Evolutionary conservation across 805 yeast genomes (phyloP).

Genomic region (Nakazawaea ishiwadae): DNA sequence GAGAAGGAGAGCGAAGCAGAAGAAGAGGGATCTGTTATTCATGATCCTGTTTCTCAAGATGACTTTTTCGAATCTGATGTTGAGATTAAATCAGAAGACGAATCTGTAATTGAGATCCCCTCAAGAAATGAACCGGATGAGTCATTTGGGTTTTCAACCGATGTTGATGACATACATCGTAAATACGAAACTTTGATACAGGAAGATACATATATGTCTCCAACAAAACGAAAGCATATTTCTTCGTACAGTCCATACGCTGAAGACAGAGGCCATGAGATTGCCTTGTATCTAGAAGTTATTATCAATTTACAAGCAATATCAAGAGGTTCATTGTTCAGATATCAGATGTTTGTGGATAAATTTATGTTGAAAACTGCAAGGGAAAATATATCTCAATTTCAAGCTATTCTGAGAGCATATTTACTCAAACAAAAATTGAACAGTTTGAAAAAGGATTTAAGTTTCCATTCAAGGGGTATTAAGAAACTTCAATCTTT

Average conservation of each 20-base stretch:
- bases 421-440: slow-evolving; percentile 24
- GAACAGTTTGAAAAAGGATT: slow-evolving; percentile 17
- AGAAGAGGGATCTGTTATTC: no score
- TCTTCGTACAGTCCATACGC: neutral
- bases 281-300: slow-evolving; percentile 9
- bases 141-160: neutral
- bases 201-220: slow-evolving; percentile 11
- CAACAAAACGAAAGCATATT: neutral
- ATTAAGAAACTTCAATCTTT: slow-evolving; percentile 36
- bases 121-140: neutral
- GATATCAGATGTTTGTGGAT: slow-evolving; percentile 62
- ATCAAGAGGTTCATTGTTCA: slow-evolving; percentile 61
- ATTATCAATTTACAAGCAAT: slow-evolving; percentile 61
- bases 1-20: slow-evolving; percentile 13
- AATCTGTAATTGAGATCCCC: neutral
- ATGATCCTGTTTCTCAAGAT: no score
- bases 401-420: slow-evolving; percentile 54
- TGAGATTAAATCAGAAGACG: slow-evolving; percentile 8
- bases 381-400: slow-evolving; percentile 40
- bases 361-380: slow-evolving; percentile 57
- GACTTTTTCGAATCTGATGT: slow-evolving; percentile 9
- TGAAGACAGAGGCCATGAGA: slow-evolving; percentile 3
- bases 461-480: slow-evolving; percentile 21
- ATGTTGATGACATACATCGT: slow-evolving; percentile 23
- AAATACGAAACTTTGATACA: slow-evolving; percentile 20